Evolutionary conservation across 768 basidiomycete genomes (phyloP), one percentile per base, ranked within the genome.

Genomic region (Trametes sanguinea): DNA sequence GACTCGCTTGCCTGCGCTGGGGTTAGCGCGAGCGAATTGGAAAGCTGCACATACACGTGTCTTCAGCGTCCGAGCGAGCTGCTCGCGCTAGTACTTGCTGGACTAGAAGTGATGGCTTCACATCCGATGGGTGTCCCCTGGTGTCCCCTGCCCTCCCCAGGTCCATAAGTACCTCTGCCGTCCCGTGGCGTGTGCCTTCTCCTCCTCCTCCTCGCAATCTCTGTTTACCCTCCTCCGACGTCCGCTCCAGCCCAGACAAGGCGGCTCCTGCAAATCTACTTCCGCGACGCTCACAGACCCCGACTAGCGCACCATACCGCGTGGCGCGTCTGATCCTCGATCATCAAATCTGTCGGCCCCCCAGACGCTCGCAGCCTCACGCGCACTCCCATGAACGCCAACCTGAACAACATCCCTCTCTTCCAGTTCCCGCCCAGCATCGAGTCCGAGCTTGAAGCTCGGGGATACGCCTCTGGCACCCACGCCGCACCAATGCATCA

Each of bases 371-470:
- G 11, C 13, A 9, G 42, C 30, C 22, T 22, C 22, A 22, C 22
- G 22, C 22, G 22, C 22, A 22, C 27, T 17, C 11, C 47, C 40
- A 30, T 14, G 9, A 42, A 27, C 43, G 39, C 39, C 39, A n/a
- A 51, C 51, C 10, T 40, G 14, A 44, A 35, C 9, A 56, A 35
- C 61, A 57, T 62, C 51, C 61, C 61, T 11, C 61, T 62, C 55
- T 62, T 62, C 61, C 55, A 62, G 51, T 62, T 62, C 32, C 61
- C 61, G 13, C 61, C 61, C 14, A 37, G 50, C 16, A 54, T 62
- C 61, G 61, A 62, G 55, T 17, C 50, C 44, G 50, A 56, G 43
- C 29, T 52, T 22, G 35, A 1, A 10, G 40, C 55, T 5, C 39
- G 30, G 4, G 40, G 48, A n/a, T 14, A 33, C 42, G 30, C 50